Percentiles rank a stretch among this genome's conserved stretches.
phyloP scores from a whole-genome alignment of 345 rosid species.

The Abelmoschus esculentus region DNA sequence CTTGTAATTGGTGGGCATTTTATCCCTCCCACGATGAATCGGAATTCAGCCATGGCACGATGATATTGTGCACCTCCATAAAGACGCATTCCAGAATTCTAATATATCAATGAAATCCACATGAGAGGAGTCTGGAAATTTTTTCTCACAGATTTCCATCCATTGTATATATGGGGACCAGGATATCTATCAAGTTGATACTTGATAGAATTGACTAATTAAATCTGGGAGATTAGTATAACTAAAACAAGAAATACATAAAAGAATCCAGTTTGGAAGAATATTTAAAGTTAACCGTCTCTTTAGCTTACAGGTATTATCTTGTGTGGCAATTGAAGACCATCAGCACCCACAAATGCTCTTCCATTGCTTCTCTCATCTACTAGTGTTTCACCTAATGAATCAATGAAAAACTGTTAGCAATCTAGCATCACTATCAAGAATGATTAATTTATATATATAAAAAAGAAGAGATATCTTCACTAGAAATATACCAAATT shows the following conservation, averaged over 20 bases:
- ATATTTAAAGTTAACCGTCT: background rate
- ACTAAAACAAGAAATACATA: conserved; percentile 7
- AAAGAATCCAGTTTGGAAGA: conserved; percentile 6
- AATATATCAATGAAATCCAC: conserved; percentile 8
- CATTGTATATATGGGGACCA: background rate
- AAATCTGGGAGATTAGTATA: background rate
- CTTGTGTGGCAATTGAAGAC: conserved; percentile 81
- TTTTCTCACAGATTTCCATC: background rate
- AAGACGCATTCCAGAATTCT: conserved; percentile 97
- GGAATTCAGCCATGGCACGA: conserved; percentile 96
- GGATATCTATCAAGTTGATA: background rate
- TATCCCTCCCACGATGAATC: conserved; percentile 82
- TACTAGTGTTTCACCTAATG: conserved; percentile 75
- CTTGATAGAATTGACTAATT: background rate
- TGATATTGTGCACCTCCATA: conserved; percentile 97
- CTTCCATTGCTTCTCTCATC: conserved; percentile 87
- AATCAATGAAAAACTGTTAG: background rate
- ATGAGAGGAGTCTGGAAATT: background rate
- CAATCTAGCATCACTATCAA: background rate
- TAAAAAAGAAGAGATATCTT: conserved; percentile 8
- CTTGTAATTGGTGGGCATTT: conserved; percentile 90
- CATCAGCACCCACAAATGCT: conserved; percentile 68
- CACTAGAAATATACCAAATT: conserved; percentile 56
- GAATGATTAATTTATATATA: conserved; percentile 11
- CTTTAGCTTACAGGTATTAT: conserved; percentile 65